These are phyloP conservation scores for Trichoderma breve DNA, from an alignment of 2,329 filamentous ascomycete species.

Conservation along the genomic window DNA sequence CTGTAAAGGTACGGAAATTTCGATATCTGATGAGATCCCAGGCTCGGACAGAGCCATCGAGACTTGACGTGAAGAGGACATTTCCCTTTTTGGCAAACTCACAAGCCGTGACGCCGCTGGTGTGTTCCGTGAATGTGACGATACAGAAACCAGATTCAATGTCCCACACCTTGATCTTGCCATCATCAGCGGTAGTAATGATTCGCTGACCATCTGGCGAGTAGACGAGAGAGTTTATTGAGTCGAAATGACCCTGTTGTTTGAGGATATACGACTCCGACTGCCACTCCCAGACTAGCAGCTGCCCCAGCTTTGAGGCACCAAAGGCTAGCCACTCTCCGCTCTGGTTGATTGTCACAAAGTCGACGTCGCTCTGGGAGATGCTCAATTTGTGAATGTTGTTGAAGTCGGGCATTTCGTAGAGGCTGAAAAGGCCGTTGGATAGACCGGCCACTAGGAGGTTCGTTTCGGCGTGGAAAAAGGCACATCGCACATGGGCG, in stretches of 20 bases:
- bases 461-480: conserved; percentile 81
- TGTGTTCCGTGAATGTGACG: conserved; percentile 96
- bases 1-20: conserved; percentile 97
- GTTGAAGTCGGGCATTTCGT: conserved; percentile 94
- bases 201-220: conserved; percentile 91
- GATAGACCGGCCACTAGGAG: conserved; percentile 97
- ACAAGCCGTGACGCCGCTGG: conserved; percentile 88
- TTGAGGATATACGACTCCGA: conserved; percentile 98
- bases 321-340: conserved; percentile 98
- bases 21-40: conserved; percentile 96
- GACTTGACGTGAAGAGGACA: conserved; percentile 89
- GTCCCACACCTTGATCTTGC: conserved; percentile 99
- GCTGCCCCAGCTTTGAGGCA: conserved; percentile 88
- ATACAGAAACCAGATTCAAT: conserved; percentile 95
- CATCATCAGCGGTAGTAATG: conserved; percentile 91
- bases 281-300: conserved; percentile 99
- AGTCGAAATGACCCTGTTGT: conserved; percentile 95
- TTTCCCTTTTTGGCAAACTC: conserved; percentile 95
- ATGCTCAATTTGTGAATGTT: conserved; percentile 91
- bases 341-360: conserved; percentile 87
- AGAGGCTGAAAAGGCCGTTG: conserved; percentile 87
- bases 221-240: conserved; percentile 90
- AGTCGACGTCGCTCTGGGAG: conserved; percentile 94
- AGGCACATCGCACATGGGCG: conserved; percentile 83
- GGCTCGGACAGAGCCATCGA: conserved; percentile 90